Evolutionary conservation across 1,284 basidiomycete species (phyloP).

Genomic region (Ustilago curta): DNA sequence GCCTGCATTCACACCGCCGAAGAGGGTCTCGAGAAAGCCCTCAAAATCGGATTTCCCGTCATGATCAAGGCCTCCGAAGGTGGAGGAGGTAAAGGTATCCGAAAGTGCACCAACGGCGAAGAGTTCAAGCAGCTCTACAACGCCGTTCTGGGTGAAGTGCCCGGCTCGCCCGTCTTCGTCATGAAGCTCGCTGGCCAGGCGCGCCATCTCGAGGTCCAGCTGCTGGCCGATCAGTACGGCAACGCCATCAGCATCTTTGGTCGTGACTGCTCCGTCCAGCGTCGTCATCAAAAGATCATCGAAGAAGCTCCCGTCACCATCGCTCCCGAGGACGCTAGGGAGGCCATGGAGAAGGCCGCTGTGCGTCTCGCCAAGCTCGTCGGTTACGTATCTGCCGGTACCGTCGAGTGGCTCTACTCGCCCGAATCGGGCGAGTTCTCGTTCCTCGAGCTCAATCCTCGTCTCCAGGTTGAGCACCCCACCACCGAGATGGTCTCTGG

Average conservation of each 20-base stretch:
- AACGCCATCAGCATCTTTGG: constrained; percentile 99
- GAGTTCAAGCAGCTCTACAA: constrained; percentile 93
- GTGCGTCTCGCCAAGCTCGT: constrained; percentile 97
- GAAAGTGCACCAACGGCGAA: constrained; percentile 72
- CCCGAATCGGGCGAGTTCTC: constrained; percentile 92
- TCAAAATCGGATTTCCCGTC: constrained; percentile 93
- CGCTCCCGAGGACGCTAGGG: constrained; percentile 77
- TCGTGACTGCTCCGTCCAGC: constrained; percentile 98
- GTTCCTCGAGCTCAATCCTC: constrained; percentile 99
- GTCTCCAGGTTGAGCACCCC: constrained; percentile 95
- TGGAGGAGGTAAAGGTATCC: constrained; percentile 92
- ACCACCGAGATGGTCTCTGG: constrained; percentile 99
- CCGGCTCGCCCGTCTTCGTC: constrained; percentile 98
- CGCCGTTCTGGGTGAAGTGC: constrained; percentile 93
- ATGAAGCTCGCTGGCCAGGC: constrained; percentile 99
- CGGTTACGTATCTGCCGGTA: constrained; percentile 98
- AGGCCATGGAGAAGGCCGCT: constrained; percentile 98
- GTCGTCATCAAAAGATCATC: constrained; percentile 99
- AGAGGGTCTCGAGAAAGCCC: constrained; percentile 85
- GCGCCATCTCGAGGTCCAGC: constrained; percentile 96
- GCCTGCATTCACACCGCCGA: constrained; percentile 92
- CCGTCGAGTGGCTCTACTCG: constrained; percentile 97
- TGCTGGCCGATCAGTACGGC: constrained; percentile 98
- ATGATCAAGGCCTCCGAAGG: constrained; percentile 99
- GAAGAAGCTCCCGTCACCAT: constrained; percentile 99